Evolutionary conservation across 805 yeast genomes (phyloP), one percentile per base, ranked within the genome.

Genomic region (Cyberlindnera mycetangii): DNA sequence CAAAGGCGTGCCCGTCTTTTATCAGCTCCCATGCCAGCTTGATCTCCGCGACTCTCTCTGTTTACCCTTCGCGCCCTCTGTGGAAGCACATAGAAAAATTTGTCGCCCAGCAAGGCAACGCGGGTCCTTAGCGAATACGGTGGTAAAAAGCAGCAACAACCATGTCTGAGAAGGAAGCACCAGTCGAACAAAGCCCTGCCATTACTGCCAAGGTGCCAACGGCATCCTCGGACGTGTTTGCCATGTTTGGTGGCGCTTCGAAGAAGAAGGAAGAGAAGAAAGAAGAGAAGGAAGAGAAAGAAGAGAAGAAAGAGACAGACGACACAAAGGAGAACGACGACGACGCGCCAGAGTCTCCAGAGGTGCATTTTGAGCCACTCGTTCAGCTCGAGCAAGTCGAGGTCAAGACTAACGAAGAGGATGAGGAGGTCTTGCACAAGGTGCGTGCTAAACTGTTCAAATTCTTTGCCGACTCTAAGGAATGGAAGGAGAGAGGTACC

Each of bases 401-500:
- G 31, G 95, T 92, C 54, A 92, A 90, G 74, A 89, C 98, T 57
- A 86, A 87, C 67, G 97, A 89, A 69, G 97, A 89, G 69, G 78
- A 87, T 52, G 96, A 89, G 71, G 92, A 85, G 47, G 86, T 80
- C 19, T 60, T 83, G 51, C 83, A 70, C 71, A 93, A 93, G 71
- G 88, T 87, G 56, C 79, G 99, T 65, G 97, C 99, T 55, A 93
- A 93, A 71, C 76, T 93, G 64, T 93, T 92, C 76, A 85, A 89
- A 70, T 92, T 85, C 74, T 83, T 83, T 60, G 76, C 81, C 34
- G 96, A 89, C 49, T 60, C 82, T 42, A 84, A 83, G 62, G 98
- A 93, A 71, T 93, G 99, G 99, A 93, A 93, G 70, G 99, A 93
- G 77, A 87, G 99, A 75, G 99, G 99, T 60, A 89, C 97, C 28